Conservation (phyloP, 2,329 filamentous ascomycete species). For the Aspergillus puulaauensis region DNA sequence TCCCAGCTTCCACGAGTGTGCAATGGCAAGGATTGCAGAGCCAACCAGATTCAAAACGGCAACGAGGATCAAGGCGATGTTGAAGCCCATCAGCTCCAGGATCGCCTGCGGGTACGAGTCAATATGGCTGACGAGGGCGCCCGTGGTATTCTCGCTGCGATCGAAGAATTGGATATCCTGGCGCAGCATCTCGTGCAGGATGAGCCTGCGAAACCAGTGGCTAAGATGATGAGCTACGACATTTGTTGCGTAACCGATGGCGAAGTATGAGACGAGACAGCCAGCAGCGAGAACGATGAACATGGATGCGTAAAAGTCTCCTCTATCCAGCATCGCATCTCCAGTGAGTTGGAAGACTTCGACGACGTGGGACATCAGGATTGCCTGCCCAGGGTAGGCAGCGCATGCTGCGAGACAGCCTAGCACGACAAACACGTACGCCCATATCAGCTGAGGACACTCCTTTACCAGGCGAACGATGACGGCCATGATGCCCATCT, state of each 20-base stretch:
- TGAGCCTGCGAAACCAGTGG: conserved; percentile 74
- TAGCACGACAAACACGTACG: conserved; percentile 1
- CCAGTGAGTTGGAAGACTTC: conserved; percentile 64
- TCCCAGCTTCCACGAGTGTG: conserved; percentile 52
- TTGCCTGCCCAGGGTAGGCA: conserved; percentile 72
- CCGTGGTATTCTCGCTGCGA: conserved; percentile 81
- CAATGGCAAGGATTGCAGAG: conserved; percentile 48
- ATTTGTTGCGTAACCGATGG: conserved; percentile 65
- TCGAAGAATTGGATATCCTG: conserved; percentile 95
- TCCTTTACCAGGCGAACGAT: background rate
- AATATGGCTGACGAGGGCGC: conserved; percentile 62
- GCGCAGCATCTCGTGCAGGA: conserved; percentile 86
- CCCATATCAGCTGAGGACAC: conserved; percentile 3
- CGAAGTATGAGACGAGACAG: conserved; percentile 39
- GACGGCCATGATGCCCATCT: background rate
- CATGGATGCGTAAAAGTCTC: conserved; percentile 86
- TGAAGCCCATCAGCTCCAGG: conserved; percentile 74
- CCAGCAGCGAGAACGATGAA: conserved; percentile 70
- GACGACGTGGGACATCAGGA: conserved; percentile 90
- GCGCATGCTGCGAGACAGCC: conserved; percentile 63
- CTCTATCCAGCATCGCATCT: conserved; percentile 63
- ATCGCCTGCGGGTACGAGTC: conserved; percentile 38
- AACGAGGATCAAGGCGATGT: conserved; percentile 84
- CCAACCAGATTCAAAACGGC: conserved; percentile 54
- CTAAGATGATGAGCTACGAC: conserved; percentile 65